Evolutionary conservation across 176 grass and related monocot species (phyloP).

Genomic region (Alopecurus myosuroides): DNA sequence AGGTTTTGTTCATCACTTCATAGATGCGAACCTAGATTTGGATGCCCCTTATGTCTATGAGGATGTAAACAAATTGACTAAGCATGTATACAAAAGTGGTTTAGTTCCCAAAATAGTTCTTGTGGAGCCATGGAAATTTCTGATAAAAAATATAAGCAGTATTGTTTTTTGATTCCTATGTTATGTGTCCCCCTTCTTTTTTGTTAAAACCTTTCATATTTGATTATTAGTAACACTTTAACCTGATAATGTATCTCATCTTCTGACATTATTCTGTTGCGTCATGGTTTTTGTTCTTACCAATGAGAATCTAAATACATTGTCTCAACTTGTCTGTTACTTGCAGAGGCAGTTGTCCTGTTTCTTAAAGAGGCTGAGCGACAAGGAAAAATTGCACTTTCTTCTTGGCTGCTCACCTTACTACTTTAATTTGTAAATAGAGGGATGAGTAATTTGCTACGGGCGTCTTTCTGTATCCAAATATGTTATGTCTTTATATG

Average conservation of each 20-base stretch:
- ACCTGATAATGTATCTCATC: background rate
- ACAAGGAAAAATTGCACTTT: constrained; percentile 89
- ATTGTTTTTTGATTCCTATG: background rate
- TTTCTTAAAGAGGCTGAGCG: too few species aligned
- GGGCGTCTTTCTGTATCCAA: constrained; percentile 49
- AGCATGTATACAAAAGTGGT: constrained; percentile 85
- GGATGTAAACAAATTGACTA: constrained; percentile 85
- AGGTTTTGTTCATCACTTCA: constrained; percentile 85
- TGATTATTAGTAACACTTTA: background rate
- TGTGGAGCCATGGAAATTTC: constrained; percentile 75
- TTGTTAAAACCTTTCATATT: background rate
- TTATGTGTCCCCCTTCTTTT: background rate
- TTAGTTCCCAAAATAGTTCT: constrained; percentile 75
- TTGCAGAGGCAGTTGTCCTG: constrained; percentile 51
- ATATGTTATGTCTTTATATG: background rate
- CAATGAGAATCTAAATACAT: background rate
- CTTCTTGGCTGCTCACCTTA: constrained; percentile 92
- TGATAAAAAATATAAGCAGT: constrained; percentile 73
- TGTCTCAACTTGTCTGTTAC: constrained; percentile 21
- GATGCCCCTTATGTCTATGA: constrained; percentile 90
- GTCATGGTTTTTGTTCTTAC: background rate
- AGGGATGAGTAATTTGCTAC: constrained; percentile 82
- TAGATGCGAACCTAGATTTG: constrained; percentile 86
- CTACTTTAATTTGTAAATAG: constrained; percentile 94
- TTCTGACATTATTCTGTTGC: background rate